Percentiles rank a stretch among this genome's conserved stretches.
phyloP scores from a whole-genome alignment of 2,329 filamentous ascomycete genomes.

The Ramichloridium luteum region DNA sequence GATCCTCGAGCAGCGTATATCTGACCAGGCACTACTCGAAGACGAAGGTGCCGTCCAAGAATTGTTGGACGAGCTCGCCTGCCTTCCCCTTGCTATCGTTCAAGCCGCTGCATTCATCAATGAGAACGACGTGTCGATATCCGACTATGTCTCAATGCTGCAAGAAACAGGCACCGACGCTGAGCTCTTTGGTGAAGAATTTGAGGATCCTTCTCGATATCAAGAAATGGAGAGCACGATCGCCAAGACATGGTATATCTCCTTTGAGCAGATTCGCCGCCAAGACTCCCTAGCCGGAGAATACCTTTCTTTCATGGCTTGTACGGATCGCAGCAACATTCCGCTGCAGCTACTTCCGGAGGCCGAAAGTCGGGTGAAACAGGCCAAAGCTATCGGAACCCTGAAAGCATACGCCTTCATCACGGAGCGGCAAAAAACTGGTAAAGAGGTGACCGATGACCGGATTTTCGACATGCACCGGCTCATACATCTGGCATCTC shows the following conservation, averaged over 20 bases:
- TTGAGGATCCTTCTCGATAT: neutral
- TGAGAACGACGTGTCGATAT: constrained; percentile 8
- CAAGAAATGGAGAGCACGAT: neutral
- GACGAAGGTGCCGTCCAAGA: neutral
- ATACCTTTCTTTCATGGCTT: neutral
- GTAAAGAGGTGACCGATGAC: too few species aligned
- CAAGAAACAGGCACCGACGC: neutral
- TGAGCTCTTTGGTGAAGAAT: neutral
- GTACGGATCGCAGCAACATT: neutral
- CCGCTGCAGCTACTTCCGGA: neutral
- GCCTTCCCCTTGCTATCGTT: constrained; percentile 12
- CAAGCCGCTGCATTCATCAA: constrained; percentile 14
- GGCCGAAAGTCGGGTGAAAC: neutral
- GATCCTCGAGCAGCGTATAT: neutral
- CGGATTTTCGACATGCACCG: neutral
- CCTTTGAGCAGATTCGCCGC: neutral
- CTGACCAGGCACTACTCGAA: neutral
- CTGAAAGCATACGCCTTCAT: neutral
- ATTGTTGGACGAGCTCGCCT: constrained; percentile 8
- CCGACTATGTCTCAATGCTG: constrained; percentile 6
- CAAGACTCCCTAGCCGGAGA: neutral
- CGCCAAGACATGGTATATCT: neutral
- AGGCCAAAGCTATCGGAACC: neutral
- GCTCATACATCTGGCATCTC: neutral
- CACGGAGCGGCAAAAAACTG: neutral